Percentiles rank a stretch among this genome's conserved stretches.
Evolutionary conservation across 140 eudicot genomes (phyloP).

Genomic region (Senecio squalidus): DNA sequence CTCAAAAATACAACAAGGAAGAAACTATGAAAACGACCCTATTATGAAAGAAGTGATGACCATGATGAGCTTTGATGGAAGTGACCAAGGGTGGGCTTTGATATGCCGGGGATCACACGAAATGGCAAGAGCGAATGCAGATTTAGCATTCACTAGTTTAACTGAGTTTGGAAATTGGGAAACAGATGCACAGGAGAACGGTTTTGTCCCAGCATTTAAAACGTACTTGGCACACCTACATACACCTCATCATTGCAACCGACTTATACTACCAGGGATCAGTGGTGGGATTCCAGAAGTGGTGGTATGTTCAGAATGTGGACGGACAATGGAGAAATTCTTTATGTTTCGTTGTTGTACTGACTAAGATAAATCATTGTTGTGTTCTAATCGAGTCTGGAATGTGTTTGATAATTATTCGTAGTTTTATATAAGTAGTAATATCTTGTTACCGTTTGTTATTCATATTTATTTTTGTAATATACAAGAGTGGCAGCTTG

Average conservation of each 20-base stretch:
- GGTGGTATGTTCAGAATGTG: conserved; percentile 89
- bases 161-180: conserved; percentile 43
- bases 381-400: conserved; percentile 14
- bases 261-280: conserved; percentile 66
- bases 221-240: conserved; percentile 45
- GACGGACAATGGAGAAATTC: conserved; percentile 74
- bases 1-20: conserved; percentile 69
- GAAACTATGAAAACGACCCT: conserved; percentile 36
- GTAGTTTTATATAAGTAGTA: too few species aligned
- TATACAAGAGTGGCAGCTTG: conserved; percentile 18
- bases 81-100: conserved; percentile 80
- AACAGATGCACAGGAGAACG: conserved; percentile 28
- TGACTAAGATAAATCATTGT: conserved; percentile 29
- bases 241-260: conserved; percentile 72
- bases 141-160: conserved; percentile 27
- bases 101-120: conserved; percentile 48
- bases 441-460: too few species aligned
- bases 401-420: too few species aligned
- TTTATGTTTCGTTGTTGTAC: conserved; percentile 79
- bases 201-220: conserved; percentile 52
- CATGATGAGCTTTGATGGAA: conserved; percentile 70
- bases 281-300: conserved; percentile 79
- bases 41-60: conserved; percentile 64
- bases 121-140: conserved; percentile 62
- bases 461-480: conserved; percentile 12